Evolutionary conservation across 257 asterid genomes (phyloP), one percentile per base, ranked within the genome.

Genomic region (Solanum virginianum): DNA sequence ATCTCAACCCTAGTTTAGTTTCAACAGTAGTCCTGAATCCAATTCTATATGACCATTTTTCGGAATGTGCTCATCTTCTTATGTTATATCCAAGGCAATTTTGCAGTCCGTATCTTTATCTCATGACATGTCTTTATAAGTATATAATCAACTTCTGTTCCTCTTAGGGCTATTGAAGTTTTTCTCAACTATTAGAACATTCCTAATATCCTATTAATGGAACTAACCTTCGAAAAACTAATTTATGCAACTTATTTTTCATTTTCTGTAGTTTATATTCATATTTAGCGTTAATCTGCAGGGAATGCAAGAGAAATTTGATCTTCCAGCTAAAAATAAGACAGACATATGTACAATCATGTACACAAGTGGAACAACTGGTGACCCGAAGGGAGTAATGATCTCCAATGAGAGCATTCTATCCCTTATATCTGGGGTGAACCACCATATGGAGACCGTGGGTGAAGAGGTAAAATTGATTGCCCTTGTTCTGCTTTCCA

Each of bases 331-430:
- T 14, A 93, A 93, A 92, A 92, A 91, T 71, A 88, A 69, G 81
- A 87, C 87, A 0, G 95, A 95, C 79, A 91, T 92, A 82, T 95
- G 98, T 83, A 93, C 97, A 0, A 93, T 95, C 83, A 95, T 95
- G 98, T 94, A 94, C 85, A 93, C 98, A 9, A 94, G 97, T 88
- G 98, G 97, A 49, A 94, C 98, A 71, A 94, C 98, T 39, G 98
- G 98, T 17, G 94, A 93, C 59, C 98, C 97, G 5, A 95, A 95
- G 86, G 98, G 97, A 47, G 97, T 92, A 20, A 84, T 93, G 89
- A 89, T 93, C 60, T 89, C 97, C 45, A 92, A 95, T 14, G 98
- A 92, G 89, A 91, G 94, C 90, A 88, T 95, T 82, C 93, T 95
- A 86, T 91, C 98, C 2, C 88, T 93, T n/a, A 91, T 91, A 62